Percentiles rank a stretch among this genome's conserved stretches.
phyloP scores from a whole-genome alignment of 2,329 filamentous ascomycete genomes.

The Aureobasidium mangrovei region DNA sequence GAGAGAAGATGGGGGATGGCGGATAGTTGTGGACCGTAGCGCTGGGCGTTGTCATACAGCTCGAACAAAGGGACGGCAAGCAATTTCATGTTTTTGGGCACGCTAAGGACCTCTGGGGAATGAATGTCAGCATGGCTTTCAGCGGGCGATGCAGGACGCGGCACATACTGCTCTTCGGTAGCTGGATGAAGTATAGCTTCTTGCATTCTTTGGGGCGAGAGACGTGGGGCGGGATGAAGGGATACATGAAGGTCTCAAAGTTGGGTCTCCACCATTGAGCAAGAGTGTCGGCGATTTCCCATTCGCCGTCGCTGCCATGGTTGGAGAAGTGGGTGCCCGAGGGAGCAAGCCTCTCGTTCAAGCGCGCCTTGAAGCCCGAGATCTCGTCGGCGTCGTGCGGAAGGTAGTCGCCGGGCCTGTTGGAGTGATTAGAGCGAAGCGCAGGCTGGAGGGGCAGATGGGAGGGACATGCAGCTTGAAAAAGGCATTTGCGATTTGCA shows the following conservation, averaged over 20 bases:
- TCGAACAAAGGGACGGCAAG: slow-evolving; percentile 95
- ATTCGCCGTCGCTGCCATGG: slow-evolving; percentile 52
- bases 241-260: slow-evolving; percentile 99
- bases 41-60: slow-evolving; percentile 91
- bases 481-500: slow-evolving; percentile 98
- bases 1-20: slow-evolving; percentile 93
- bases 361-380: slow-evolving; percentile 82
- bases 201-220: slow-evolving; percentile 98
- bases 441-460: neutral
- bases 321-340: slow-evolving; percentile 67
- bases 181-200: slow-evolving; percentile 94
- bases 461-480: slow-evolving; percentile 68
- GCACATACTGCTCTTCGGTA: slow-evolving; percentile 76
- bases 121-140: neutral
- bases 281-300: slow-evolving; percentile 88
- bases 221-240: slow-evolving; percentile 91
- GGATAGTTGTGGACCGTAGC: slow-evolving; percentile 91
- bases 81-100: slow-evolving; percentile 99
- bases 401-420: slow-evolving; percentile 82
- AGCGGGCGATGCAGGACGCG: neutral
- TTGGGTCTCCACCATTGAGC: slow-evolving; percentile 99
- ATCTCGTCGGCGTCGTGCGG: slow-evolving; percentile 83
- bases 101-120: slow-evolving; percentile 75
- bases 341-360: slow-evolving; percentile 89
- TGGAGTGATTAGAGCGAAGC: neutral